Conservation (phyloP, 2,329 filamentous ascomycete species). For the Fusarium buxicola region DNA sequence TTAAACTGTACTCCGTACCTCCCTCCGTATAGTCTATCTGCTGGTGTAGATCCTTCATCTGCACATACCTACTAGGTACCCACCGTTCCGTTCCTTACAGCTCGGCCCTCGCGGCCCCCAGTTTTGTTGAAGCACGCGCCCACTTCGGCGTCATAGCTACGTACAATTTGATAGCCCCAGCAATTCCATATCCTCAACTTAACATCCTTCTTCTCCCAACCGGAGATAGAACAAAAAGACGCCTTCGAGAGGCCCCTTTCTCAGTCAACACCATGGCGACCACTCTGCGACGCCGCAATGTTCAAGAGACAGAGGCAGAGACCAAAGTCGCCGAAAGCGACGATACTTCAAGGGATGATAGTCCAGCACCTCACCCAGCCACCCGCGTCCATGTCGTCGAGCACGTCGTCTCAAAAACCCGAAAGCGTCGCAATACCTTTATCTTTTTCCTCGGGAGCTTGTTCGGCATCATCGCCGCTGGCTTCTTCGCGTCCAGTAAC, state of each 20-base stretch:
- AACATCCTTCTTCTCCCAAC: conserved; percentile 6
- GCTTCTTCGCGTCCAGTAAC: conserved; percentile 89
- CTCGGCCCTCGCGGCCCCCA: conserved; percentile 32
- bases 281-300: conserved; percentile 50
- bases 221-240: conserved; percentile 22
- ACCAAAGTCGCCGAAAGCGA: conserved; percentile 34
- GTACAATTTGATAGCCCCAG: conserved; percentile 18
- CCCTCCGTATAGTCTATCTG: neutral
- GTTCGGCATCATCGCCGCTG: conserved; percentile 89
- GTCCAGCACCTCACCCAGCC: conserved; percentile 41
- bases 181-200: conserved; percentile 10
- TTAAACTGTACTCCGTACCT: neutral
- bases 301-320: conserved; percentile 29
- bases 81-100: neutral
- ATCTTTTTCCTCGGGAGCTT: conserved; percentile 90
- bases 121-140: conserved; percentile 38
- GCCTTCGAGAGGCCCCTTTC: conserved; percentile 37
- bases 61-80: too few species aligned
- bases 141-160: conserved; percentile 43
- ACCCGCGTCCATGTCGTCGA: conserved; percentile 58
- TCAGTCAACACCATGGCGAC: conserved; percentile 46
- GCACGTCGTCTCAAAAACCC: conserved; percentile 59
- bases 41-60: neutral
- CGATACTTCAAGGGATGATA: conserved; percentile 45
- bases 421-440: conserved; percentile 81